These are phyloP conservation scores for Fusarium annulatum DNA, from an alignment of 2,329 filamentous ascomycete genomes.

Conservation along the genomic window DNA sequence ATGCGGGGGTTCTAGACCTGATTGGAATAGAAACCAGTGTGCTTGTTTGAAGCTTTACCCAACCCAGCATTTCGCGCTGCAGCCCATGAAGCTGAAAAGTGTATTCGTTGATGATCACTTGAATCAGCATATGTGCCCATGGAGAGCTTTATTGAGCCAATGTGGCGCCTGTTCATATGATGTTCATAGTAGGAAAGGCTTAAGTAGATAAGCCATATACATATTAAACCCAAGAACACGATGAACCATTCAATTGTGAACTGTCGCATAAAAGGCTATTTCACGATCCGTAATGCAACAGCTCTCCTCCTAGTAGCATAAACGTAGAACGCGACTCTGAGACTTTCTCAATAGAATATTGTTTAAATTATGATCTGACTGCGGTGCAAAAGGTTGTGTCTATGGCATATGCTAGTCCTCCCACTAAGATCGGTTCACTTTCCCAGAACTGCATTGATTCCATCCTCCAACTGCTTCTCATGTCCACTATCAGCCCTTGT, in stretches of 20 bases:
- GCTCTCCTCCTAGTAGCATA: neutral
- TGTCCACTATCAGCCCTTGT: neutral
- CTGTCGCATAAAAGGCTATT: accelerated
- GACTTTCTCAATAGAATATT: neutral
- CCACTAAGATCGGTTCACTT: neutral
- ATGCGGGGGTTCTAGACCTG: no score
- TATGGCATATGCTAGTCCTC: neutral
- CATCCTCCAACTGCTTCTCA: neutral
- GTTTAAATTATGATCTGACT: neutral
- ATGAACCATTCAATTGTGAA: accelerated
- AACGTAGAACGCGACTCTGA: neutral
- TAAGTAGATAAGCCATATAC: neutral
- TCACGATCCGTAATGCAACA: accelerated
- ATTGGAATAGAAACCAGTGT: accelerated
- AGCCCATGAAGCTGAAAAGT: neutral
- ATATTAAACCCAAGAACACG: accelerated
- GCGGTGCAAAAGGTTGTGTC: neutral
- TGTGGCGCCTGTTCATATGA: neutral
- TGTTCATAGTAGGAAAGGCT: accelerated
- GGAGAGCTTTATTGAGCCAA: neutral
- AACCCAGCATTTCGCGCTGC: accelerated
- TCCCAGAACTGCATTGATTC: neutral
- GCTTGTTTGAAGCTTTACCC: neutral
- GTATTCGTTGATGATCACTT: neutral
- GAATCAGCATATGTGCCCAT: neutral